Conservation (phyloP, 1,284 basidiomycete genomes). For the Crepidotus sp. region DNA sequence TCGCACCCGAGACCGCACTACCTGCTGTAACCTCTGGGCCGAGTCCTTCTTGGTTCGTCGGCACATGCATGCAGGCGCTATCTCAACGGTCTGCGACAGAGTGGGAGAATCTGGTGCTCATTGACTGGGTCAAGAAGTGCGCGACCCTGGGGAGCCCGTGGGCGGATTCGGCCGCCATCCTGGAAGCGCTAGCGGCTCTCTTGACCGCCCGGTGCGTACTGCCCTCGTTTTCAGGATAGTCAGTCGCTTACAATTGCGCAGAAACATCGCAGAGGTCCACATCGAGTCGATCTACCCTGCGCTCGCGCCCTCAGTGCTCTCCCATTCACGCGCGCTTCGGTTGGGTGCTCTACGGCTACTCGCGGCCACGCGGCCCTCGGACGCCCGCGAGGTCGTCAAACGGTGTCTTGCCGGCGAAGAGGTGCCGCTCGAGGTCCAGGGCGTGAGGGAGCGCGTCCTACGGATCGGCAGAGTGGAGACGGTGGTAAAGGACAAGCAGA, state of each 20-base stretch:
- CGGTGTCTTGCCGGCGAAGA: constrained; percentile 68
- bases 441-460: constrained; percentile 75
- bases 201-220: constrained; percentile 38
- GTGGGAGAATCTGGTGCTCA: constrained; percentile 41
- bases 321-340: constrained; percentile 50
- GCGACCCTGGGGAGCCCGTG: constrained; percentile 34
- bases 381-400: constrained; percentile 50
- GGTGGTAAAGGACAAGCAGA: constrained; percentile 35
- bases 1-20: neutral
- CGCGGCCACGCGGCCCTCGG: constrained; percentile 31
- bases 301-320: constrained; percentile 42
- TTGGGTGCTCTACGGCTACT: constrained; percentile 50
- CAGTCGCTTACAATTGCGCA: constrained; percentile 8
- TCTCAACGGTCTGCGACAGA: constrained; percentile 30
- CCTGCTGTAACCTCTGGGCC: constrained; percentile 23
- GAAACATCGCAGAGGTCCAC: constrained; percentile 21
- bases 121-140: constrained; percentile 37
- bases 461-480: constrained; percentile 57
- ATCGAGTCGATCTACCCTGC: constrained; percentile 40
- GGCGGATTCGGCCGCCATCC: constrained; percentile 48
- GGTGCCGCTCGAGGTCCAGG: constrained; percentile 64
- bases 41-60: constrained; percentile 47
- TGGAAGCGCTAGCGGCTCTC: constrained; percentile 46
- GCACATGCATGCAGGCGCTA: constrained; percentile 39
- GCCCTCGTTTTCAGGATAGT: neutral